phyloP scores from a whole-genome alignment of 805 yeast species.

The Monosporozyma siamensis region DNA sequence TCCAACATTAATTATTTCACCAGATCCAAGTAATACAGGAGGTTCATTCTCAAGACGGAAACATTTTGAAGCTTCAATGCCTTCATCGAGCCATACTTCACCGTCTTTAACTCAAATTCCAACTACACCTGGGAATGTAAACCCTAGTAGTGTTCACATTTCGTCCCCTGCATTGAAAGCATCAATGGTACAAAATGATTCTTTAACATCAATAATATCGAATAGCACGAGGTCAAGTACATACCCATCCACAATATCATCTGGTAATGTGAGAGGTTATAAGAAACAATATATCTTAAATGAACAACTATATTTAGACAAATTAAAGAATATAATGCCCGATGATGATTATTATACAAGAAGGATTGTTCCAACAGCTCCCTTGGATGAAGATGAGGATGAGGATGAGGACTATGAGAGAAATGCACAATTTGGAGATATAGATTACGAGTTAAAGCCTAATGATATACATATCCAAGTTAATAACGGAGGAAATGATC shows the following conservation, averaged over 20 bases:
- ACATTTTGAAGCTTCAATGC: not conserved
- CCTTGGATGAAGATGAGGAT: constrained; percentile 30
- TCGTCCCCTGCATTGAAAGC: not conserved
- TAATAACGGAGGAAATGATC: not conserved
- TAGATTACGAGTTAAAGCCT: constrained; percentile 6
- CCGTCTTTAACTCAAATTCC: not conserved
- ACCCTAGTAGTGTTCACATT: not conserved
- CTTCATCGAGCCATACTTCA: not conserved
- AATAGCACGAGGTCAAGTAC: not conserved
- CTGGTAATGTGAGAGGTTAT: constrained; percentile 12
- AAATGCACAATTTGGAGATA: no score
- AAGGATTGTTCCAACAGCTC: constrained; percentile 38
- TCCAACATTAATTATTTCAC: constrained; percentile 14
- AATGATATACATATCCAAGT: not conserved
- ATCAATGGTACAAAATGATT: not conserved
- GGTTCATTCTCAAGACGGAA: not conserved
- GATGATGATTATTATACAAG: constrained; percentile 74
- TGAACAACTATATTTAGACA: constrained; percentile 56
- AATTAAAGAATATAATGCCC: constrained; percentile 47
- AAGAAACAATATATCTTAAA: constrained; percentile 37
- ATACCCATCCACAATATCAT: constrained; percentile 1
- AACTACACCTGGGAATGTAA: not conserved
- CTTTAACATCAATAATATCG: constrained; percentile 4
- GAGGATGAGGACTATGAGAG: constrained; percentile 27
- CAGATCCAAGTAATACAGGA: not conserved